Percentiles rank a stretch among this genome's conserved stretches.
These are phyloP conservation scores for Fusarium acutatum DNA, from an alignment of 2,329 filamentous ascomycete genomes.

Conservation along the genomic window DNA sequence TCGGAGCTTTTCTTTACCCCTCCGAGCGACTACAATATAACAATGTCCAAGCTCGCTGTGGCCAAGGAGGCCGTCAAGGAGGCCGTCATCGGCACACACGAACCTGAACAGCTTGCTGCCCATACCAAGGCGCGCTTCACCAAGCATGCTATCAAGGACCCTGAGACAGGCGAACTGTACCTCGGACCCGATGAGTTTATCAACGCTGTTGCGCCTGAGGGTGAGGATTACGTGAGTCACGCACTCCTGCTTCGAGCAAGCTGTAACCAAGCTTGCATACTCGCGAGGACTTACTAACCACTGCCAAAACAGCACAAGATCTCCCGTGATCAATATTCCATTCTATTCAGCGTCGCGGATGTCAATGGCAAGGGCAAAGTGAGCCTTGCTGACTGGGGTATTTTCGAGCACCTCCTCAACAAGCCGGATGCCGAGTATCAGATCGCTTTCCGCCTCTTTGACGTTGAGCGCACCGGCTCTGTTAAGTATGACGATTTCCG, in stretches of 20 bases:
- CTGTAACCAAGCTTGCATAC: slow-evolving; percentile 1
- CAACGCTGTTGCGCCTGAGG: slow-evolving; percentile 83
- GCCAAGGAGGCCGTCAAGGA: slow-evolving; percentile 82
- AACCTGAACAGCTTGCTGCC: slow-evolving; percentile 71
- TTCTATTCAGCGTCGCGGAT: slow-evolving; percentile 93
- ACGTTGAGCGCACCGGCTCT: slow-evolving; percentile 81
- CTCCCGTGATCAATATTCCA: slow-evolving; percentile 91
- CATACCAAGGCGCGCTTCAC: slow-evolving; percentile 81
- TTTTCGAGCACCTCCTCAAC: slow-evolving; percentile 90
- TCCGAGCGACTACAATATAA: slow-evolving; percentile 35
- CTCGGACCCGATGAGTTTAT: slow-evolving; percentile 91
- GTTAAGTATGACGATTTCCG: slow-evolving; percentile 93
- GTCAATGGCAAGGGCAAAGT: slow-evolving; percentile 77
- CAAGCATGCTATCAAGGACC: slow-evolving; percentile 78
- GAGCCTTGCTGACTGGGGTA: slow-evolving; percentile 84
- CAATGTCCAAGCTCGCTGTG: slow-evolving; percentile 53
- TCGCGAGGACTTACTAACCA: slow-evolving; percentile 23
- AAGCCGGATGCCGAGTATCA: slow-evolving; percentile 99
- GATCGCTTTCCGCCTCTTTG: slow-evolving; percentile 96
- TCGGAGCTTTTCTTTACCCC: slow-evolving; percentile 19
- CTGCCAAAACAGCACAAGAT: slow-evolving; percentile 83
- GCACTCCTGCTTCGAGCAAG: neutral
- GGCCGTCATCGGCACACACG: slow-evolving; percentile 72
- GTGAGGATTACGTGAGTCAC: slow-evolving; percentile 87
- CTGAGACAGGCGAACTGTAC: slow-evolving; percentile 77